Evolutionary conservation across 768 basidiomycete genomes (phyloP).

Genomic region (Leccinum pellstonianum): DNA sequence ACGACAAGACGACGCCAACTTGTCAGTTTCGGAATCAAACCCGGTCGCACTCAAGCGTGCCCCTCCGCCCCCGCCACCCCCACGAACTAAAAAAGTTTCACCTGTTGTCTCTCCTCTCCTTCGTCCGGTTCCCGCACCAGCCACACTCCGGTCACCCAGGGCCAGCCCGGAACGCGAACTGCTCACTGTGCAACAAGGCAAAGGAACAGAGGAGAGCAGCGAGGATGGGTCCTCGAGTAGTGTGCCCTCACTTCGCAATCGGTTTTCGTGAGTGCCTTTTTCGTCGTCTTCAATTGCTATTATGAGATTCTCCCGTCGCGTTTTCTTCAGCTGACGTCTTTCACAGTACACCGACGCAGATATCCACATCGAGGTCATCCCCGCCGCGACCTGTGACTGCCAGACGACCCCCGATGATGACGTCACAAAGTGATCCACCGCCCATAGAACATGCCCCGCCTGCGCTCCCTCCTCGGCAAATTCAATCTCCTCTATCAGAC

Average conservation of each 20-base stretch:
- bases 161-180: constrained; percentile 21
- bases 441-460: constrained; percentile 13
- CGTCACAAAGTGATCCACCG: constrained; percentile 22
- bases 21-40: constrained; percentile 53
- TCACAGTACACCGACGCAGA: constrained; percentile 12
- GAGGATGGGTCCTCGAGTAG: constrained; percentile 20
- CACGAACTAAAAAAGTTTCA: constrained; percentile 37
- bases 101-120: constrained; percentile 49
- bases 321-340: background rate
- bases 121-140: constrained; percentile 48
- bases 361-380: constrained; percentile 7
- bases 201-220: constrained; percentile 10
- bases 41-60: constrained; percentile 41
- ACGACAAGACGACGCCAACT: constrained; percentile 25
- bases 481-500: constrained; percentile 5
- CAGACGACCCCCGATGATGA: constrained; percentile 17
- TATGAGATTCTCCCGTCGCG: background rate
- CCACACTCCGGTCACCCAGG: constrained; percentile 20
- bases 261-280: constrained; percentile 47
- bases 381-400: constrained; percentile 21
- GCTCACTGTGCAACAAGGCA: background rate
- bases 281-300: background rate
- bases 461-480: constrained; percentile 20
- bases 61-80: constrained; percentile 59
- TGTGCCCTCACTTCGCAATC: constrained; percentile 44